These are phyloP conservation scores for Dendrobium catenatum DNA, from an alignment of 106 monocot genomes.

Conservation along the genomic window DNA sequence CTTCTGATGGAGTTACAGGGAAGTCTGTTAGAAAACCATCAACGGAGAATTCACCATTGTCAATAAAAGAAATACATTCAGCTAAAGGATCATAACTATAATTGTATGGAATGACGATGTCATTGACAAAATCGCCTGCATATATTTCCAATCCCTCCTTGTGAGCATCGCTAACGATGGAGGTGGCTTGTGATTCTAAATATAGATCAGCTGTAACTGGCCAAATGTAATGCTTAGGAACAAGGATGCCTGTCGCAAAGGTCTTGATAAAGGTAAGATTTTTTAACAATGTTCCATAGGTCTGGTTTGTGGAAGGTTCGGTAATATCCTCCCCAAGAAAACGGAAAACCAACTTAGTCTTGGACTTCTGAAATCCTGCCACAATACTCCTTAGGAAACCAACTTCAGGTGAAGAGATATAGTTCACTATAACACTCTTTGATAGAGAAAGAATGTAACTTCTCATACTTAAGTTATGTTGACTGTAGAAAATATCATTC, in stretches of 20 bases:
- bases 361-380: slow-evolving; percentile 23
- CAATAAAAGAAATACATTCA: slow-evolving; percentile 55
- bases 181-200: slow-evolving; percentile 31
- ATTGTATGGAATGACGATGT: slow-evolving; percentile 55
- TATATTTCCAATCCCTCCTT: slow-evolving; percentile 73
- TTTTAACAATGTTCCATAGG: slow-evolving; percentile 53
- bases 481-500: slow-evolving; percentile 54
- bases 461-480: slow-evolving; percentile 48
- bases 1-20: slow-evolving; percentile 71
- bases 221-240: slow-evolving; percentile 89
- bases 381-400: slow-evolving; percentile 48
- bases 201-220: slow-evolving; percentile 51
- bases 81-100: slow-evolving; percentile 81
- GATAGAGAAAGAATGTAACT: slow-evolving; percentile 34
- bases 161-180: slow-evolving; percentile 71
- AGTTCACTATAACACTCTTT: slow-evolving; percentile 26
- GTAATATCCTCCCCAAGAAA: slow-evolving; percentile 37
- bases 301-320: slow-evolving; percentile 72
- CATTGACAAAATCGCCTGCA: slow-evolving; percentile 78
- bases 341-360: slow-evolving; percentile 64
- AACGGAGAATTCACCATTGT: slow-evolving; percentile 74
- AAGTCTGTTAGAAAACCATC: slow-evolving; percentile 79
- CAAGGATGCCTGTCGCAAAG: slow-evolving; percentile 79
- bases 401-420: slow-evolving; percentile 80
- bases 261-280: slow-evolving; percentile 82